Evolutionary conservation across 1,284 basidiomycete species (phyloP).

Genomic region (Neolentinus lepideus): DNA sequence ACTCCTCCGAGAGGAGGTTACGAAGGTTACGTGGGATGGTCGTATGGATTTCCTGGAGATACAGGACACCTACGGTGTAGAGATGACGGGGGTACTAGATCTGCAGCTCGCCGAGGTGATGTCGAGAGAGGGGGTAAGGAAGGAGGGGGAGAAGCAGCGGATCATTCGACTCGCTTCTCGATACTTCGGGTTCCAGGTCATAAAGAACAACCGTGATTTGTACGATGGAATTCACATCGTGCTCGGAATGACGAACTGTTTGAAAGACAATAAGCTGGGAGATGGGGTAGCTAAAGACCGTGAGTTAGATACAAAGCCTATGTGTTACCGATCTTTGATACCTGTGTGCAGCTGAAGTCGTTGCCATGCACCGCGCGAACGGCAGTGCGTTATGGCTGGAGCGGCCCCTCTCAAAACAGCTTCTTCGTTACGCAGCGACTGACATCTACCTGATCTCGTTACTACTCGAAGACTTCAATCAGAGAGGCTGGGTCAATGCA

Average conservation of each 20-base stretch:
- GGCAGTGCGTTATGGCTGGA: conserved; percentile 25
- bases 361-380: conserved; percentile 27
- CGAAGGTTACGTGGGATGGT: conserved; percentile 40
- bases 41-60: conserved; percentile 36
- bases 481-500: conserved; percentile 23
- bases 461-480: conserved; percentile 27
- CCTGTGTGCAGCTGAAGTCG: conserved; percentile 23
- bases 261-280: conserved; percentile 13
- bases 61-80: conserved; percentile 19
- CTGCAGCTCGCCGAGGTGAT: conserved; percentile 33
- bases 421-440: conserved; percentile 32
- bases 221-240: conserved; percentile 24
- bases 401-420: conserved; percentile 26
- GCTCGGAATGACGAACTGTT: conserved; percentile 17
- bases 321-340: not conserved
- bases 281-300: conserved; percentile 19
- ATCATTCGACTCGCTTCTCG: conserved; percentile 19
- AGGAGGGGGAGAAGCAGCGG: conserved; percentile 24
- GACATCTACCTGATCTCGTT: conserved; percentile 32
- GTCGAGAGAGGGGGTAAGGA: conserved; percentile 22
- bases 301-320: conserved; percentile 12
- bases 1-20: conserved; percentile 20
- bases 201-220: conserved; percentile 18
- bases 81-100: conserved; percentile 28
- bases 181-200: conserved; percentile 17